A percentile compares a stretch with the other conserved stretches of the same genome.
These are phyloP conservation scores for Teratosphaeria pseudoeucalypti DNA, from an alignment of 2,329 filamentous ascomycete species.

Conservation along the genomic window DNA sequence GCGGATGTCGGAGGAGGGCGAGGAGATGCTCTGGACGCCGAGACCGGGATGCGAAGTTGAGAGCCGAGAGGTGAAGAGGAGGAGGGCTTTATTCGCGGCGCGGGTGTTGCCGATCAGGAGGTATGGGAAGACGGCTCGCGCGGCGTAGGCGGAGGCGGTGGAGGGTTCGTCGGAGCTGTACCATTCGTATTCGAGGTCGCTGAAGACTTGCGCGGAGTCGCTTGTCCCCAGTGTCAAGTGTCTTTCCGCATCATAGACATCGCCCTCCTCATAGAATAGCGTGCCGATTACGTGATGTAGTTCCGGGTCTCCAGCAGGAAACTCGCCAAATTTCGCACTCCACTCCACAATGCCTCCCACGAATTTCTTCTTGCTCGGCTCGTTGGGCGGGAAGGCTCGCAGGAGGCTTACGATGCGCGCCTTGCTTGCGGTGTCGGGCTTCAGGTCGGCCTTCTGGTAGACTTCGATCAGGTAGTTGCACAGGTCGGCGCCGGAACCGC, in stretches of 20 bases:
- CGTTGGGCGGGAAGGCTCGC: slow-evolving; percentile 66
- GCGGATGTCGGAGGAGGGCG: slow-evolving; percentile 56
- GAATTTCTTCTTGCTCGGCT: slow-evolving; percentile 89
- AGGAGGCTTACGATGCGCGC: slow-evolving; percentile 67
- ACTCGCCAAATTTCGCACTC: slow-evolving; percentile 76
- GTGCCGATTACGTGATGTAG: slow-evolving; percentile 85
- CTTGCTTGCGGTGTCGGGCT: slow-evolving; percentile 63
- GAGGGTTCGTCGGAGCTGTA: slow-evolving; percentile 82
- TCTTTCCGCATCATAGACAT: slow-evolving; percentile 84
- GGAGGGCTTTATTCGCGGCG: slow-evolving; percentile 73
- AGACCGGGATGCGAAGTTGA: slow-evolving; percentile 50
- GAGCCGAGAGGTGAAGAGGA: slow-evolving; percentile 61
- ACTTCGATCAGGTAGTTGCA: slow-evolving; percentile 81
- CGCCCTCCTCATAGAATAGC: slow-evolving; percentile 84
- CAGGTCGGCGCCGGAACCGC: slow-evolving; percentile 83
- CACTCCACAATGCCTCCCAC: slow-evolving; percentile 80
- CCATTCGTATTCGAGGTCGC: slow-evolving; percentile 83
- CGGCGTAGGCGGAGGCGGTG: slow-evolving; percentile 75
- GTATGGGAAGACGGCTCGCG: slow-evolving; percentile 81
- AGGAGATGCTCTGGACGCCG: slow-evolving; percentile 72
- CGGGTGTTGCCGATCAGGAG: slow-evolving; percentile 82
- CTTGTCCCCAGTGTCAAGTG: slow-evolving; percentile 83
- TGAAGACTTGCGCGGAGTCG: slow-evolving; percentile 72
- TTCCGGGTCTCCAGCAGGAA: slow-evolving; percentile 85
- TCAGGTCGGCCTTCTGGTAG: slow-evolving; percentile 75